These are phyloP conservation scores for Mytilinidion resinicola DNA, from an alignment of 495 filamentous ascomycete genomes.

Conservation along the genomic window DNA sequence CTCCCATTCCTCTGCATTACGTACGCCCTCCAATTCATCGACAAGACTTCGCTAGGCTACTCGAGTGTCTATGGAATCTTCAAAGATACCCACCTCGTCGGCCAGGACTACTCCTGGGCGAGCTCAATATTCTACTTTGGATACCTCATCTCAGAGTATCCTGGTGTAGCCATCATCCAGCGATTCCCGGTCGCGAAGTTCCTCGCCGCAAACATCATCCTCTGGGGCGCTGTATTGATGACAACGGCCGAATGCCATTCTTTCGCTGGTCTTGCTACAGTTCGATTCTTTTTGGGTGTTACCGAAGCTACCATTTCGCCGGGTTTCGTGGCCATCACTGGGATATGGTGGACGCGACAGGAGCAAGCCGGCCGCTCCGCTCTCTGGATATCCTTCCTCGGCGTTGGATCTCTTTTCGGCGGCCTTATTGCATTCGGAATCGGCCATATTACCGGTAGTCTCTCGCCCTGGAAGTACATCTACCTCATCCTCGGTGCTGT, in stretches of 20 bases:
- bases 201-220: conserved; percentile 21
- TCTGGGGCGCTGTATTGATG: conserved; percentile 22
- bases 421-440: conserved; percentile 18
- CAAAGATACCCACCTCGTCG: conserved; percentile 10
- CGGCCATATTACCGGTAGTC: conserved; percentile 8
- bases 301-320: conserved; percentile 21
- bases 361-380: conserved; percentile 19
- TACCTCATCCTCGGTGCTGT: conserved; percentile 13
- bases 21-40: conserved; percentile 30
- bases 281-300: conserved; percentile 20
- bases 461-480: conserved; percentile 21
- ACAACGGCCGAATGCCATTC: conserved; percentile 17
- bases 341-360: conserved; percentile 22
- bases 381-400: conserved; percentile 18
- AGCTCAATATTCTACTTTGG: conserved; percentile 20
- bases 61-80: conserved; percentile 25
- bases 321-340: conserved; percentile 20
- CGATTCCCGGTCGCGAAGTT: conserved; percentile 19
- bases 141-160: not conserved
- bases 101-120: conserved; percentile 19
- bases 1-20: conserved; percentile 20
- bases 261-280: conserved; percentile 20
- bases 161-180: conserved; percentile 19
- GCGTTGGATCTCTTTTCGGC: conserved; percentile 18
- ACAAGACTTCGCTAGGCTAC: conserved; percentile 31